Base-by-base conservation (phyloP, 768 basidiomycete species). In the Leccinellum albellum region DNA sequence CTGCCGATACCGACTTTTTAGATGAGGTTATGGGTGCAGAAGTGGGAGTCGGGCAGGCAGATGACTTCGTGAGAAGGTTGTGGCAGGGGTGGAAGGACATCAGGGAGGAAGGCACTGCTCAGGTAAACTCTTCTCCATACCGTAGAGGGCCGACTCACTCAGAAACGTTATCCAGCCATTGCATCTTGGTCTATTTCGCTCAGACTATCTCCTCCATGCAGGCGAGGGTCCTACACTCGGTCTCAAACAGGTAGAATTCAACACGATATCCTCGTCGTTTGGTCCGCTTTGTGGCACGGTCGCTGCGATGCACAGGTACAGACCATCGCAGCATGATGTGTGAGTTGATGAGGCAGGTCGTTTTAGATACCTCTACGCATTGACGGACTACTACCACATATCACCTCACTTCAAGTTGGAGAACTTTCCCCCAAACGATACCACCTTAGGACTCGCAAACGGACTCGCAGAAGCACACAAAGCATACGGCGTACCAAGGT, bases 241-340 rank as follows among this genome's bases (percentile, higher is more conserved):
- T 6, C 72, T 99, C 60, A 96, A 94, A 70, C 96, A 99, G 73
- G 96, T 98, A 42, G 96, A 99, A 70, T 97, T 98, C 75, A 99
- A 99, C 69, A 97, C 96, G 9, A 95, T 98, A 60, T 92, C 94
- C 3, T 84, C 87, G 0, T 94, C 94, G 1, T 96, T 98, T 70
- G 96, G 94, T 0, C 67, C 86, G 1, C 77, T 98, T 14, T 90
- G 90, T 0, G 78, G 89, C 60, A 79, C 77, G 35, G 76, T 79
- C 10, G 78, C 88, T 4, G 82, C 83, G 23, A 70, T 98, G 68
- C 96, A 98, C 73, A 79, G 86, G 92, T 94, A 89, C 90, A 62
- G 50, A 75, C 53, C 14, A 4, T 20, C 6, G 4, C 26, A 15
- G 31, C 24, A 20, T 35, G 28, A 12, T 8, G 4, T 13, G 6